Evolutionary conservation across 257 asterid genomes (phyloP).

Genomic region (Echium plantagineum): DNA sequence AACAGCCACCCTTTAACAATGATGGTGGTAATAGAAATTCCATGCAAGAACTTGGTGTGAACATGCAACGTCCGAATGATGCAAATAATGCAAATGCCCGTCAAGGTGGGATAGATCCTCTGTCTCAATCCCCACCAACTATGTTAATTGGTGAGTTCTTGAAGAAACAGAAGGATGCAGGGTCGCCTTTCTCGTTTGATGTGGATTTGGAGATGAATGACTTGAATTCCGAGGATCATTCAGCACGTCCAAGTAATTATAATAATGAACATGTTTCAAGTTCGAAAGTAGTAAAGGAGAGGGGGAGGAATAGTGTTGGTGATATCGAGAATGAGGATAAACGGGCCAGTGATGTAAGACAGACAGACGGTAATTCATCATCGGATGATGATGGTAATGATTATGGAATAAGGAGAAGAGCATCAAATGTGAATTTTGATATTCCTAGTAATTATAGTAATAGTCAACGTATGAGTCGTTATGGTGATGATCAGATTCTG

Average conservation of each 20-base stretch:
- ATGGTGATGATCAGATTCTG: slow-evolving; percentile 32
- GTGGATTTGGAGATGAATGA: slow-evolving; percentile 67
- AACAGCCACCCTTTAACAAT: background rate
- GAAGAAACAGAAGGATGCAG: slow-evolving; percentile 46
- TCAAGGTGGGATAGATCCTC: slow-evolving; percentile 7
- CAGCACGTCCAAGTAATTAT: background rate
- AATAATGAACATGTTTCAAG: slow-evolving; percentile 7
- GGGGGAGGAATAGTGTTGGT: slow-evolving; percentile 14
- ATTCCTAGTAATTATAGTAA: too few relatives aligned
- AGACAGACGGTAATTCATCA: slow-evolving; percentile 11
- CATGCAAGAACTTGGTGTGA: too few relatives aligned
- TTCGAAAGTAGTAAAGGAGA: slow-evolving; percentile 24
- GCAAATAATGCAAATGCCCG: slow-evolving; percentile 5
- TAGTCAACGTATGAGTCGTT: too few relatives aligned
- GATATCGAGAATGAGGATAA: slow-evolving; percentile 28
- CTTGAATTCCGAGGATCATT: slow-evolving; percentile 12
- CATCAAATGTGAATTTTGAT: slow-evolving; percentile 9
- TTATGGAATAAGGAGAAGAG: slow-evolving; percentile 19
- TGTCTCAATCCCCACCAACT: slow-evolving; percentile 46
- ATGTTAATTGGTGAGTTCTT: slow-evolving; percentile 49
- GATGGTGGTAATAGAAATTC: background rate
- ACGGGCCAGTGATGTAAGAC: background rate
- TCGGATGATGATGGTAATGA: slow-evolving; percentile 25
- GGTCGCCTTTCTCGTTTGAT: slow-evolving; percentile 44
- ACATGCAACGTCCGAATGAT: too few relatives aligned